phyloP scores from a whole-genome alignment of 495 filamentous ascomycete genomes.

The Tuber borchii region DNA sequence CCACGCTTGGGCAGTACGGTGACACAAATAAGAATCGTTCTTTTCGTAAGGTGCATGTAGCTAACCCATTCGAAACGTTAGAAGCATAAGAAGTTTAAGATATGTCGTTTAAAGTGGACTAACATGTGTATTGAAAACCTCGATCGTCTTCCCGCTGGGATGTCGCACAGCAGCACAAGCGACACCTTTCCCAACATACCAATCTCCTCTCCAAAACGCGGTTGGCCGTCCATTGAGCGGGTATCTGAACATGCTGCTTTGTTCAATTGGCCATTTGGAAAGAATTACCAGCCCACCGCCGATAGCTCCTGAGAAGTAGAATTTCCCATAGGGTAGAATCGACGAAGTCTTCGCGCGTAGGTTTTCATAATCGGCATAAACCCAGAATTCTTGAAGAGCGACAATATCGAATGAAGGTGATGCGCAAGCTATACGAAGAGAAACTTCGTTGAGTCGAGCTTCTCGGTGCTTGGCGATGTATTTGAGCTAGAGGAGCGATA shows the following conservation, averaged over 20 bases:
- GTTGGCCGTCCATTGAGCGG: slow-evolving; percentile 91
- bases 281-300: slow-evolving; percentile 86
- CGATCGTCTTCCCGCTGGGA: slow-evolving; percentile 60
- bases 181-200: slow-evolving; percentile 92
- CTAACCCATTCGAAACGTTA: slow-evolving; percentile 40
- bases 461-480: slow-evolving; percentile 71
- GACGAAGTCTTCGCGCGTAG: slow-evolving; percentile 68
- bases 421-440: slow-evolving; percentile 60
- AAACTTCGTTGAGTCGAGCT: slow-evolving; percentile 78
- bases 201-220: slow-evolving; percentile 89
- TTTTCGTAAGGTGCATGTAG: slow-evolving; percentile 84
- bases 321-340: slow-evolving; percentile 88
- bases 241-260: slow-evolving; percentile 77
- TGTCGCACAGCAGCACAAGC: slow-evolving; percentile 76
- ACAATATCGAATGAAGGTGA: slow-evolving; percentile 75
- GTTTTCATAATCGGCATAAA: slow-evolving; percentile 76
- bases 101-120: slow-evolving; percentile 18
- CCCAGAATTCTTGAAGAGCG: slow-evolving; percentile 92
- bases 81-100: slow-evolving; percentile 4
- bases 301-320: slow-evolving; percentile 83
- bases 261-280: slow-evolving; percentile 94
- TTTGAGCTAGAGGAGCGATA: slow-evolving; percentile 52
- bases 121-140: slow-evolving; percentile 90
- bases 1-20: slow-evolving; percentile 93
- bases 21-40: slow-evolving; percentile 79